Conservation (phyloP, 1,139 yeast species). For the Saccharomyces hybrid region DNA sequence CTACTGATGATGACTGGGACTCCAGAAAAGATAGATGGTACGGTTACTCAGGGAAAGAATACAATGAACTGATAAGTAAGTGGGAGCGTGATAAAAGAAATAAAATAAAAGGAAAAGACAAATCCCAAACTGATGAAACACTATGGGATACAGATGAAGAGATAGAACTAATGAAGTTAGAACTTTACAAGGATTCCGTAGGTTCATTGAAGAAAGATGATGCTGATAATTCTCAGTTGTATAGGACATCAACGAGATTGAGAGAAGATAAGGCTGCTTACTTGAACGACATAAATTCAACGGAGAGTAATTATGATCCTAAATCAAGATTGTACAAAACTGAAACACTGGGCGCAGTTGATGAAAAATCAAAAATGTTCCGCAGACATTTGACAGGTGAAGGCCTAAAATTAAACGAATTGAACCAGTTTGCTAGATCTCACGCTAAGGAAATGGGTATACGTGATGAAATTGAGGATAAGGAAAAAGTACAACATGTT, state of each 20-base stretch:
- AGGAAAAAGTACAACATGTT: constrained; percentile 24
- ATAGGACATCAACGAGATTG: constrained; percentile 23
- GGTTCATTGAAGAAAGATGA: constrained; percentile 15
- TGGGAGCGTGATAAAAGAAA: constrained; percentile 14
- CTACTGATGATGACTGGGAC: constrained; percentile 21
- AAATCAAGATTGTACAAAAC: constrained; percentile 31
- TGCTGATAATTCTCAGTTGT: constrained; percentile 10
- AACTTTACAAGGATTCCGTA: constrained; percentile 17
- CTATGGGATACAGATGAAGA: constrained; percentile 27
- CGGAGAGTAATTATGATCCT: constrained; percentile 29
- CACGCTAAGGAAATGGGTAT: constrained; percentile 23
- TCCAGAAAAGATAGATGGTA: constrained; percentile 31
- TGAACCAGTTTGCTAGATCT: constrained; percentile 22
- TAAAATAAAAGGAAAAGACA: neutral
- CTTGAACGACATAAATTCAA: constrained; percentile 24
- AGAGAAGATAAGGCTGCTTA: constrained; percentile 31
- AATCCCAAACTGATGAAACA: neutral
- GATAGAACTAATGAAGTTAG: constrained; percentile 24
- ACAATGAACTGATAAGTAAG: constrained; percentile 16
- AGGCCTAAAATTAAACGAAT: constrained; percentile 23
- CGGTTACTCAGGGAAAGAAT: constrained; percentile 28
- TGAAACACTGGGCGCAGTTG: constrained; percentile 25
- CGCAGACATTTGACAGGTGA: constrained; percentile 31
- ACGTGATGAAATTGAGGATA: constrained; percentile 22
- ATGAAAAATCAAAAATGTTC: constrained; percentile 30